Conservation (phyloP, 441 rosid species). For the Geranium incanum region DNA sequence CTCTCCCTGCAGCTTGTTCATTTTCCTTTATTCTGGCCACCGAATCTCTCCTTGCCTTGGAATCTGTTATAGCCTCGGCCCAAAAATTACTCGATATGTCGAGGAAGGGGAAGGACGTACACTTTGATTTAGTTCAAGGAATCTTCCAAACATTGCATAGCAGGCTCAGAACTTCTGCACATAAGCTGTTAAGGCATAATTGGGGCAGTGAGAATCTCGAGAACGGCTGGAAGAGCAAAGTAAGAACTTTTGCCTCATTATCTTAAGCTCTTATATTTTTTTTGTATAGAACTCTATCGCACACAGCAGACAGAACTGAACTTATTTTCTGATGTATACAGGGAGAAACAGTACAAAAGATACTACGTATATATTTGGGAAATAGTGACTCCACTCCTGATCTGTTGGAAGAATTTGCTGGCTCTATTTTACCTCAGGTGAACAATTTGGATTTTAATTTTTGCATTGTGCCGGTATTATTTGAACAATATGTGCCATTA, state of each 20-base stretch:
- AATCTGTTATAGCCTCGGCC: slow-evolving; percentile 43
- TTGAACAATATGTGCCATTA: neutral
- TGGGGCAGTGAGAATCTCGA: slow-evolving; percentile 53
- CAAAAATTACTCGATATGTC: slow-evolving; percentile 32
- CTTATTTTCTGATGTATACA: slow-evolving; percentile 27
- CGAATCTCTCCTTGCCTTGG: slow-evolving; percentile 58
- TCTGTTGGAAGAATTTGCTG: slow-evolving; percentile 62
- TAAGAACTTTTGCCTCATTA: slow-evolving; percentile 28
- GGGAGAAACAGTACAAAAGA: slow-evolving; percentile 68
- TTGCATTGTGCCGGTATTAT: slow-evolving; percentile 10
- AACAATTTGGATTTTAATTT: slow-evolving; percentile 7
- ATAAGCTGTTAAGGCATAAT: slow-evolving; percentile 50
- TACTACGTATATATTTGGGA: slow-evolving; percentile 60
- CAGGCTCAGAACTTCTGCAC: slow-evolving; percentile 60
- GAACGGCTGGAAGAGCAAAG: slow-evolving; percentile 70
- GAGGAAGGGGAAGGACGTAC: slow-evolving; percentile 28
- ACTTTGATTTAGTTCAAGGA: slow-evolving; percentile 25
- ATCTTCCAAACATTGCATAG: slow-evolving; percentile 34
- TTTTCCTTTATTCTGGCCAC: slow-evolving; percentile 62
- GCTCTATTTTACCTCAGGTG: slow-evolving; percentile 68
- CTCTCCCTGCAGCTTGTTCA: slow-evolving; percentile 59
- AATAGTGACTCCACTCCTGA: slow-evolving; percentile 50
- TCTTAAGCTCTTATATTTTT: slow-evolving; percentile 9
- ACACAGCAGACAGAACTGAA: slow-evolving; percentile 10
- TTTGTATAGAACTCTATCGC: neutral